Percentiles rank a stretch among this genome's conserved stretches.
phyloP scores from a whole-genome alignment of 345 rosid species.

The Lumnitzera racemosa region DNA sequence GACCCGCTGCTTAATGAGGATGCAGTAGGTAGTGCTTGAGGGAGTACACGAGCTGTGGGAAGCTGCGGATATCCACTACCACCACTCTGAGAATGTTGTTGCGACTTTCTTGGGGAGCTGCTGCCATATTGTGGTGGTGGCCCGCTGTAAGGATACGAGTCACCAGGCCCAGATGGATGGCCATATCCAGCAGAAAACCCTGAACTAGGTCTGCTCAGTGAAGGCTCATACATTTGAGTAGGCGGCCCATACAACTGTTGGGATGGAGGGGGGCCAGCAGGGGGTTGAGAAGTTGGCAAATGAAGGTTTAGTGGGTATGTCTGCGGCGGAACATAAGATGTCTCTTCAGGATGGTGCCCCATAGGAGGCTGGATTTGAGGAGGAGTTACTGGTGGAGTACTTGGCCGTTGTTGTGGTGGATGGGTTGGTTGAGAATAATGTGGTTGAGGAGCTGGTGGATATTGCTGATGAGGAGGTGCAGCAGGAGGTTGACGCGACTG shows the following conservation, averaged over 20 bases:
- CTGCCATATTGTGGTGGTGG: conserved; percentile 52
- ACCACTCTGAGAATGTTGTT: conserved; percentile 29
- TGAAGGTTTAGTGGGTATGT: conserved; percentile 45
- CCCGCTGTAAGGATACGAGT: conserved; percentile 45
- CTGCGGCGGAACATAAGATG: conserved; percentile 47
- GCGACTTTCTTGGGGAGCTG: conserved; percentile 45
- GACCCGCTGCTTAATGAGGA: conserved; percentile 52
- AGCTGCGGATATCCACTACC: conserved; percentile 62
- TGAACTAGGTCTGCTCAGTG: conserved; percentile 48
- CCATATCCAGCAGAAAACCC: conserved; percentile 57
- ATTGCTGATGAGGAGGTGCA: conserved; percentile 54
- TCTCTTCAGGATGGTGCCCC: conserved; percentile 61
- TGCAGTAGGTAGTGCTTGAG: conserved; percentile 66
- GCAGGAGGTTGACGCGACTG: conserved; percentile 33
- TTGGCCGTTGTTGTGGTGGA: conserved; percentile 16
- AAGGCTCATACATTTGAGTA: conserved; percentile 46
- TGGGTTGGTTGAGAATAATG: conserved; percentile 52
- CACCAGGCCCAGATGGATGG: conserved; percentile 40
- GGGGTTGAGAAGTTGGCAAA: conserved; percentile 52
- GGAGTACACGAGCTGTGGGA: conserved; percentile 68
- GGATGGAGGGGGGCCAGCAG: conserved; percentile 43
- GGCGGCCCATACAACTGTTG: conserved; percentile 57
- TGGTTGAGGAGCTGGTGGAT: conserved; percentile 34
- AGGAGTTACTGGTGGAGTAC: conserved; percentile 4
- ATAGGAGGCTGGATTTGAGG: conserved; percentile 39